phyloP scores from a whole-genome alignment of 495 filamentous ascomycete species.

The Physcia stellaris region DNA sequence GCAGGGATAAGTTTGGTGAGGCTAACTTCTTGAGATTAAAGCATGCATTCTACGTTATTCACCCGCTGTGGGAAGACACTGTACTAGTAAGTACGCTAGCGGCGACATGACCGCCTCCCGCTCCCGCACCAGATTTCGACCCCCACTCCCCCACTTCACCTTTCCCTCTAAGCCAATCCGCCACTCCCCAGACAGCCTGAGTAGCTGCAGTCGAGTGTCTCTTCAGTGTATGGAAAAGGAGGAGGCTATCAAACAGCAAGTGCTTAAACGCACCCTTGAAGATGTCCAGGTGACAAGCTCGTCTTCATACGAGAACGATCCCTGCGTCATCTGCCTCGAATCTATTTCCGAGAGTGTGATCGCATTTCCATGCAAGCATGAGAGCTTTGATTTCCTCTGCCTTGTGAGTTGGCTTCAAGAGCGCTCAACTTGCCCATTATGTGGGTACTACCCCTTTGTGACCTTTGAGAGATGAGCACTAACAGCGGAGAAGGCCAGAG shows the following conservation, averaged over 20 bases:
- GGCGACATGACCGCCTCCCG: no score
- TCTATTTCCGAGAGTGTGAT: conserved; percentile 54
- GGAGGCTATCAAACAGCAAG: background rate
- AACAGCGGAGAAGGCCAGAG: conserved; percentile 36
- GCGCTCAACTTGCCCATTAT: conserved; percentile 61
- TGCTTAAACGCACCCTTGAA: conserved; percentile 4
- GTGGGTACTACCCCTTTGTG: conserved; percentile 22
- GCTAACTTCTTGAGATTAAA: no score
- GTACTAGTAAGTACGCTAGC: no score
- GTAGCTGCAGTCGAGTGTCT: no score
- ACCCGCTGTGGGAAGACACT: no score
- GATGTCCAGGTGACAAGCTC: conserved; percentile 1
- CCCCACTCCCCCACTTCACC: no score
- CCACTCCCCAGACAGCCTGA: no score
- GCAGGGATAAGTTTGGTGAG: no score
- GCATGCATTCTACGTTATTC: no score
- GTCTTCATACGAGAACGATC: background rate
- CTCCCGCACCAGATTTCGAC: no score
- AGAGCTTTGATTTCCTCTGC: conserved; percentile 73
- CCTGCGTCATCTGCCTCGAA: conserved; percentile 54
- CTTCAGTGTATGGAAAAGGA: conserved; percentile 12
- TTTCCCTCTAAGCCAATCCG: no score
- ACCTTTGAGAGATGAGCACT: conserved; percentile 8
- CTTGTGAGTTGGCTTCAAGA: conserved; percentile 72
- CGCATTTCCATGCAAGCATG: conserved; percentile 63